phyloP scores from a whole-genome alignment of 108 stramenopile species.

The Cyclotella choctawhatcheeana region DNA sequence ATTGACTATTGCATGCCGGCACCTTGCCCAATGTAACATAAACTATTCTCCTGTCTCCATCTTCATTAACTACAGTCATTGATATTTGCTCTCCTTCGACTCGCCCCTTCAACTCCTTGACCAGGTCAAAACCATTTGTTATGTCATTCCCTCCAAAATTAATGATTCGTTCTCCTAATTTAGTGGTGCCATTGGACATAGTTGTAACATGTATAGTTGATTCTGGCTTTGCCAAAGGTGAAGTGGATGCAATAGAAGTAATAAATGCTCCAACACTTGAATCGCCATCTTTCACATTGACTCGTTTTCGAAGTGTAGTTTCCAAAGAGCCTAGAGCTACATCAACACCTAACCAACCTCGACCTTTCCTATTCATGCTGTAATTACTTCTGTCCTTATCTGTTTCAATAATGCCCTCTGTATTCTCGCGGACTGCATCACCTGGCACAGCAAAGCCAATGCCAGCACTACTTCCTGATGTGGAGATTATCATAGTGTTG shows the following conservation, averaged over 20 bases:
- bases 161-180: conserved; percentile 66
- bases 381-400: conserved; percentile 29
- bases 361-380: conserved; percentile 19
- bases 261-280: conserved; percentile 26
- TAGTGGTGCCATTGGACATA: conserved; percentile 28
- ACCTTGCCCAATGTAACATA: conserved; percentile 58
- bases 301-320: not conserved
- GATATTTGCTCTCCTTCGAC: conserved; percentile 65
- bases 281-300: not conserved
- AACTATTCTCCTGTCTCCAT: conserved; percentile 70
- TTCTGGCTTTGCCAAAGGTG: conserved; percentile 9
- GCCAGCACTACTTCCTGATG: conserved; percentile 87
- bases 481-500: conserved; percentile 94
- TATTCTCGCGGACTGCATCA: conserved; percentile 79
- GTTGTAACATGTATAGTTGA: not conserved
- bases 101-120: conserved; percentile 50
- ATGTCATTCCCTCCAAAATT: conserved; percentile 64
- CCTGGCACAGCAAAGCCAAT: conserved; percentile 96
- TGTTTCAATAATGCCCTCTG: conserved; percentile 29
- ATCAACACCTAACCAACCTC: conserved; percentile 45
- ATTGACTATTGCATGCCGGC: conserved; percentile 27
- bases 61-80: conserved; percentile 62
- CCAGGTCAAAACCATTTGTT: conserved; percentile 53
- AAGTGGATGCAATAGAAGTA: conserved; percentile 15
- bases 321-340: conserved; percentile 21